Evolutionary conservation across 2,329 filamentous ascomycete genomes (phyloP).

Genomic region (Phialocephala subalpina): DNA sequence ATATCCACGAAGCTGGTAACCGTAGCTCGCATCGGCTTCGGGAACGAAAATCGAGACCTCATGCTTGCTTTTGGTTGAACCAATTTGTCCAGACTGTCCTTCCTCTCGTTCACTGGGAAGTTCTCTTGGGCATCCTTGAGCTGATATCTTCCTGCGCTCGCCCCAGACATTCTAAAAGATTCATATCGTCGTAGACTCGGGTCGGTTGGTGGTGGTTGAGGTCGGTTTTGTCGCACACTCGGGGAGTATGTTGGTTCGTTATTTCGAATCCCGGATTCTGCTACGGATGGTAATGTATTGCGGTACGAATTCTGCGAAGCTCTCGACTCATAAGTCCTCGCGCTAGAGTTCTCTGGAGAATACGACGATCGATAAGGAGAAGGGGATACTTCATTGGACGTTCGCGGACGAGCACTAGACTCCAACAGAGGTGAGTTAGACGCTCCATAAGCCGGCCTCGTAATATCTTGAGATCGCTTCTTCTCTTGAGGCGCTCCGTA

Average conservation of each 20-base stretch:
- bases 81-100: not conserved
- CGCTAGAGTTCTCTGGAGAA: constrained; percentile 3
- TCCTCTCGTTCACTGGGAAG: not conserved
- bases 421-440: not conserved
- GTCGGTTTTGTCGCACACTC: not conserved
- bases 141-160: not conserved
- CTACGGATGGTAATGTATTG: not conserved
- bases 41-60: constrained; percentile 1
- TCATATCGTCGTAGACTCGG: constrained; percentile 1
- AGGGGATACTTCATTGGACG: not conserved
- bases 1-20: constrained; percentile 14
- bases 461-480: not conserved
- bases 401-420: not conserved
- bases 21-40: constrained; percentile 7
- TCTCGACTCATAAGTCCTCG: constrained; percentile 4
- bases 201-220: constrained; percentile 6
- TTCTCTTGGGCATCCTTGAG: not conserved
- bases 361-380: not conserved
- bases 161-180: not conserved
- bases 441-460: not conserved
- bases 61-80: not conserved
- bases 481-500: not conserved
- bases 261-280: not conserved
- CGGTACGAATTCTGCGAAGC: not conserved
- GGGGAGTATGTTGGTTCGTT: not conserved